Evolutionary conservation across 352 stramenopile genomes (phyloP).

Genomic region (Lagenidium sp.): DNA sequence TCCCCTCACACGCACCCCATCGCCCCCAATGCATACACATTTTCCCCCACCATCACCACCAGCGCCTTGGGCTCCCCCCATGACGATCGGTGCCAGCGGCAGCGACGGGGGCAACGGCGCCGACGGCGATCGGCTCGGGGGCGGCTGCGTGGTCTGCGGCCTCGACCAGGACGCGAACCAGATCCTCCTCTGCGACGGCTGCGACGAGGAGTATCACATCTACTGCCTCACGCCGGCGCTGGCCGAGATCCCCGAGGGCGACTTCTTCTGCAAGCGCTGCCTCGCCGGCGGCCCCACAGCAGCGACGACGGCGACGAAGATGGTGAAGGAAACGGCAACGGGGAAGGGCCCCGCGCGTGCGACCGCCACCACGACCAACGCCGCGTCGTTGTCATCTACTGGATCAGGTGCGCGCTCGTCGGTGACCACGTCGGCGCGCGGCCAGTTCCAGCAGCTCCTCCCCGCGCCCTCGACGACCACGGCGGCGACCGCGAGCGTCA

Average conservation of each 20-base stretch:
- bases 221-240: constrained; percentile 76
- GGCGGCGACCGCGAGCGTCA: not conserved
- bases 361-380: not conserved
- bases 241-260: constrained; percentile 54
- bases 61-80: no score
- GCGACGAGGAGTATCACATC: constrained; percentile 81
- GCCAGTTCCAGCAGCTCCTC: no score
- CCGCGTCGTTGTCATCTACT: no score
- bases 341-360: not conserved
- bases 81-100: no score
- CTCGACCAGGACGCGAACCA: constrained; percentile 66
- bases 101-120: no score
- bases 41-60: no score
- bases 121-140: not conserved
- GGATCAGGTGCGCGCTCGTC: no score
- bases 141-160: constrained; percentile 55
- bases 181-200: constrained; percentile 80
- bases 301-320: constrained; percentile 24
- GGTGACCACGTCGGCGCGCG: no score
- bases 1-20: no score
- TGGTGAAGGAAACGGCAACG: constrained; percentile 12
- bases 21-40: no score
- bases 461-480: no score
- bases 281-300: not conserved
- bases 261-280: constrained; percentile 76